These are phyloP conservation scores for Aegle marmelos DNA, from an alignment of 345 rosid species.

Conservation along the genomic window DNA sequence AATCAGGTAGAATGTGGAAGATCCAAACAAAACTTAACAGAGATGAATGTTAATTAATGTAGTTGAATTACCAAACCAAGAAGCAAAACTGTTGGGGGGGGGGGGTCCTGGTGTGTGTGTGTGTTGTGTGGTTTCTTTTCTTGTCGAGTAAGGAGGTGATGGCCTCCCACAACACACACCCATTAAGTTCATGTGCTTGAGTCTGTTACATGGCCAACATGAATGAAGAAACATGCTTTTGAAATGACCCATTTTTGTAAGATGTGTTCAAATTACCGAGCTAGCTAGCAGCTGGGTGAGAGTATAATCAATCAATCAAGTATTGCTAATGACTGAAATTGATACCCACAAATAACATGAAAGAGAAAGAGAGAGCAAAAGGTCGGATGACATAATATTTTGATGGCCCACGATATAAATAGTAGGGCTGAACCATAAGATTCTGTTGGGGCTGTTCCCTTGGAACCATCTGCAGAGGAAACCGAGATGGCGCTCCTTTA, in stretches of 20 bases:
- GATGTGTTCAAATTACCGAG: background rate
- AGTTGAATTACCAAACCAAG: conserved; percentile 20
- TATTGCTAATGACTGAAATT: background rate
- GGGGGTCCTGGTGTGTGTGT: background rate
- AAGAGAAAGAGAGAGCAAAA: background rate
- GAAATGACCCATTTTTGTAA: conserved; percentile 17
- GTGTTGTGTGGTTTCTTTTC: background rate
- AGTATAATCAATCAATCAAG: background rate
- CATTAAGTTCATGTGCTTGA: conserved; percentile 19
- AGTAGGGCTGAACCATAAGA: conserved; percentile 52
- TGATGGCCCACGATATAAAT: conserved; percentile 38
- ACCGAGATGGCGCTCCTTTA: background rate
- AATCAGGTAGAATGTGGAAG: too few relatives aligned
- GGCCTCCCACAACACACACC: conserved; percentile 27
- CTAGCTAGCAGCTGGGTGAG: background rate
- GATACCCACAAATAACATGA: conserved; percentile 1
- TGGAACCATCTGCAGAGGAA: conserved; percentile 37
- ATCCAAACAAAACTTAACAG: background rate
- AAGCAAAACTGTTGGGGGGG: conserved; percentile 14
- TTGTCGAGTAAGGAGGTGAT: conserved; percentile 6
- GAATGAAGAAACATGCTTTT: conserved; percentile 32
- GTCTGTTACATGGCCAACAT: conserved; percentile 25
- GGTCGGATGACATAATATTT: background rate
- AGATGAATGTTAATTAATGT: conserved; percentile 3
- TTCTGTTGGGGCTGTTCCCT: conserved; percentile 70